These are phyloP conservation scores for Entelexis sorbosivorans DNA, from an alignment of 1,139 yeast species.

Conservation along the genomic window DNA sequence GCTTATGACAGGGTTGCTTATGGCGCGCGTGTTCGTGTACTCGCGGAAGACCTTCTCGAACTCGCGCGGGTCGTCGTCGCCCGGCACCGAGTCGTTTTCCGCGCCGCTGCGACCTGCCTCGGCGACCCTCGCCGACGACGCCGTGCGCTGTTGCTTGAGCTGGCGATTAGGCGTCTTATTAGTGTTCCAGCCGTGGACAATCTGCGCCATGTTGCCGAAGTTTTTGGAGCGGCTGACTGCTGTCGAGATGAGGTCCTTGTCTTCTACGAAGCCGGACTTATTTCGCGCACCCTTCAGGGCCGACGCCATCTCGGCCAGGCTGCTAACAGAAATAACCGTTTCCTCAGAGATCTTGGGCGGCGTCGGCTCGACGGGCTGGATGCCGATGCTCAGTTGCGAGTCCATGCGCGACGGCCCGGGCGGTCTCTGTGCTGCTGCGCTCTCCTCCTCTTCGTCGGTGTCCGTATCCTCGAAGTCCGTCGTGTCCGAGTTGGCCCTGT, in stretches of 20 bases:
- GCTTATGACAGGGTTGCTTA: constrained; percentile 22
- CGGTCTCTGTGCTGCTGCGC: neutral
- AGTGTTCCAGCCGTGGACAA: constrained; percentile 21
- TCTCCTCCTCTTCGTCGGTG: constrained; percentile 10
- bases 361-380: constrained; percentile 23
- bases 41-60: constrained; percentile 27
- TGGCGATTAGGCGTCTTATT: neutral
- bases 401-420: constrained; percentile 1
- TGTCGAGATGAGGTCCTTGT: constrained; percentile 20
- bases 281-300: constrained; percentile 21
- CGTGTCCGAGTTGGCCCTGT: constrained; percentile 5
- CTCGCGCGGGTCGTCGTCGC: constrained; percentile 20
- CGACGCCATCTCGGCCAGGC: constrained; percentile 23
- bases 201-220: constrained; percentile 21
- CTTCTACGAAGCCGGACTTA: constrained; percentile 21
- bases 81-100: neutral
- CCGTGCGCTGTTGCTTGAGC: neutral
- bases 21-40: constrained; percentile 21
- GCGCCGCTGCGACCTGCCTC: neutral
- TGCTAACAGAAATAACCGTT: constrained; percentile 23
- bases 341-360: constrained; percentile 24
- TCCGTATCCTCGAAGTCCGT: constrained; percentile 14
- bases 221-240: constrained; percentile 20
- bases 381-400: constrained; percentile 18
- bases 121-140: neutral